Evolutionary conservation across 257 asterid species (phyloP), one percentile per base, ranked within the genome.

Genomic region (Echites panduratus): DNA sequence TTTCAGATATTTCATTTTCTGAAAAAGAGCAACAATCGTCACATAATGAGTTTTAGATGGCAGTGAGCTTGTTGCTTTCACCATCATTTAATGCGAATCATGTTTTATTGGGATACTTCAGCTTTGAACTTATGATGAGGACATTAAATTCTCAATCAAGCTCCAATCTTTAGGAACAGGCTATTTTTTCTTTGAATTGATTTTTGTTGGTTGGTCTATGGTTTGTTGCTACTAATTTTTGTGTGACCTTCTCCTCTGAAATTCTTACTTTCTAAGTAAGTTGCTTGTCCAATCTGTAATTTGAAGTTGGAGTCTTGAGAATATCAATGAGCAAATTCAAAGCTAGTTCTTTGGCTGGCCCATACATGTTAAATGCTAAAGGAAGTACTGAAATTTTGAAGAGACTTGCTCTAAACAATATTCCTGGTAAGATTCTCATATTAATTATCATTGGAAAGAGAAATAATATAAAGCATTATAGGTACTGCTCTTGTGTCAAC

Each of bases 151-250:
- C 22, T 47, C 16, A 26, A 68, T 47, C 38, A 45, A 67, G 72
- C 24, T 14, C 40, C 53, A 45, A 67, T 4, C 38, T 50, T 27
- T 52, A 57, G 61, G 27, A 68, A 68, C 59, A 68, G 73, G 45
- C 49, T 29, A 49, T 16, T 41, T 9, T 66, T 6, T 11, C 3
- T 22, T 44, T 69, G 19, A 29, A 2, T 4, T 29, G 4, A 32
- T 20, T 47, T 27, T 49, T n/a, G n/a, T n/a, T n/a, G 2, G 8
- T 68, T 68, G 48, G 72, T n/a, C 19, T 44, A 4, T 9, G 3
- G 2, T 4, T 3, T 66, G 24, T n/a, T 66, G 40, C 40, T 66
- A 1, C 38, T 7, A 11, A 44, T 24, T n/a, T 24, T 44, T 44
- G n/a, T 66, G 20, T 29, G 43, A 17, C 5, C 43, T 63, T 35